Evolutionary conservation across 257 asterid species (phyloP), one percentile per base, ranked within the genome.

Genomic region (Nicotiana otophora): DNA sequence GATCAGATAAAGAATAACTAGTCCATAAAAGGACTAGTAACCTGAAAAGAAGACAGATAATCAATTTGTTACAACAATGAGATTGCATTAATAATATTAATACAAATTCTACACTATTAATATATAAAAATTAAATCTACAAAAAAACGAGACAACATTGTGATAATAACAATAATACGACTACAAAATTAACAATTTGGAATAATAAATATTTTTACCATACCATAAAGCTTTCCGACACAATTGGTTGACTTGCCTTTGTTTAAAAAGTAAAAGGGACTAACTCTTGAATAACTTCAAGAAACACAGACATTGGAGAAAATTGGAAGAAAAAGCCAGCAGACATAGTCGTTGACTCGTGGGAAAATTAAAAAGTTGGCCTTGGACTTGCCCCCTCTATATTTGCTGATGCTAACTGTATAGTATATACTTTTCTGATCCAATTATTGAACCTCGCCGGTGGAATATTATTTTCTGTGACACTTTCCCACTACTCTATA

Each of bases 271-370:
- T 74, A 16, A 48, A 48, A 74, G 42, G 42, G 4, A 15, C 80
- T 42, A 48, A 74, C 80, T 74, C 80, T 74, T 74, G 80, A 48
- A 74, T 48, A 23, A 74, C 15, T 74, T 74, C 26, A 74, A 74
- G 42, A 74, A 74, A 26, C 42, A 6, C 62, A 74, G 42, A 48
- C 28, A 48, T 48, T 4, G 39, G 42, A 46, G 39, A 7, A 14
- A 26, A 19, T 10, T 63, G 10, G 19, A 17, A 20, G 10, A 57
- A 57, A 11, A 74, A 6, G 79, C 7, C 60, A 72, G 3, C 61
- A 46, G 61, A 46, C 79, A 12, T 46, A 54, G 4, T 14, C 16
- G 80, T 74, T 74, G 80, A 74, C 80, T 74, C 26, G 9, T 26
- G 63, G 8, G 39, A 51, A 72, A 72, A 42, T 42, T 15, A 4